These are phyloP conservation scores for Zelopaecilomyces penicillatus DNA, from an alignment of 2,329 filamentous ascomycete genomes.

Conservation along the genomic window DNA sequence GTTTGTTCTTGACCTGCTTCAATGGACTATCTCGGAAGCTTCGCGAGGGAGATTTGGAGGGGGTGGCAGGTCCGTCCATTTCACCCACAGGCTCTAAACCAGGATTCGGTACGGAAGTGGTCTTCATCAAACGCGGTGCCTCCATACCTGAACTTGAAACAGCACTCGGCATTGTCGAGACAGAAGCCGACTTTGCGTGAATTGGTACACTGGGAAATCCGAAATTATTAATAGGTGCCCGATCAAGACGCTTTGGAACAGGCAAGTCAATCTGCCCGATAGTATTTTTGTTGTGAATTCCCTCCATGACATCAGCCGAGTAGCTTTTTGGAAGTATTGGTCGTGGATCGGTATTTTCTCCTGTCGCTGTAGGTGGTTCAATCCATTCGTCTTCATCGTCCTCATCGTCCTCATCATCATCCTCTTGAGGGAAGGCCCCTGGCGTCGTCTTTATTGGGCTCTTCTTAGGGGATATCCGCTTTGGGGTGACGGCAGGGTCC, in stretches of 20 bases:
- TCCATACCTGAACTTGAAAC: conserved; percentile 12
- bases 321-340: conserved; percentile 52
- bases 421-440: conserved; percentile 52
- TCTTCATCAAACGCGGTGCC: conserved; percentile 43
- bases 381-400: conserved; percentile 56
- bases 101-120: conserved; percentile 51
- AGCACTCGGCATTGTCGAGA: conserved; percentile 40
- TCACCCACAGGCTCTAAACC: conserved; percentile 41
- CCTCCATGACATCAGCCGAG: conserved; percentile 54
- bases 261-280: conserved; percentile 34
- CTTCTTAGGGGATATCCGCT: conserved; percentile 21
- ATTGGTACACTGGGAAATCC: conserved; percentile 12
- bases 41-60: conserved; percentile 48
- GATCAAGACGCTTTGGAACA: background rate
- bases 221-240: background rate
- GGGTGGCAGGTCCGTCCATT: conserved; percentile 34
- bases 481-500: conserved; percentile 20
- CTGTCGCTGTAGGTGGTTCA: conserved; percentile 35
- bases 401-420: conserved; percentile 20
- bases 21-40: conserved; percentile 65
- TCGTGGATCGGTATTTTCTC: conserved; percentile 26
- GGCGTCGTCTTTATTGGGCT: conserved; percentile 38
- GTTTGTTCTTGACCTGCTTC: conserved; percentile 85
- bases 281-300: conserved; percentile 39
- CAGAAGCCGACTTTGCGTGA: conserved; percentile 55